Base-by-base conservation (phyloP, 257 asterid genomes). In the Solanum virginianum region DNA sequence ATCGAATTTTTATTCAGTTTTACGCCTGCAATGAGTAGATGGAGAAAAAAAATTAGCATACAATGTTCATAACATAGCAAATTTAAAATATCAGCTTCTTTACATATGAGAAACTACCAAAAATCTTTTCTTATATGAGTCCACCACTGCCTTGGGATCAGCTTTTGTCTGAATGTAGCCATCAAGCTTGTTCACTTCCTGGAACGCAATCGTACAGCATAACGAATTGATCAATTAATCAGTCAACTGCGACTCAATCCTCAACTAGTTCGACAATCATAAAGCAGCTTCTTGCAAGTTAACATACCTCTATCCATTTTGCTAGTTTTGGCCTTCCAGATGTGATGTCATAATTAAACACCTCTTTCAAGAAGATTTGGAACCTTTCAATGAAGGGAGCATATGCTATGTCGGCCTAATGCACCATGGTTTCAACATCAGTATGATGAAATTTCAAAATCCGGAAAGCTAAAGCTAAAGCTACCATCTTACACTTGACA, bases 341-440 rank as follows among this genome's bases (percentile, higher is more conserved):
- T 59, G 93, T 91, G 14, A 93, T 84, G 55, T 94, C 95, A 84
- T 91, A 90, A 59, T 90, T 63, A 36, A 87, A 91, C 62, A 83
- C 89, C 55, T 93, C 87, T 63, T 77, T 81, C 14, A 93, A 56
- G 80, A 89, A 92, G 51, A 89, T 85, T 55, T 90, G 90, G 68
- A 87, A 86, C 94, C 97, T 90, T 85, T 92, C 98, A 45, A 94
- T 81, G 70, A 93, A 91, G 7, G 98, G 94, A 86, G 85, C 92
- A 82, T 85, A 93, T n/a, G 86, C 92, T 57, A 90, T 87, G 70
- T 93, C 98, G 80, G 85, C 92, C 93, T 91, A 77, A 86, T 60
- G 66, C 80, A 65, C 70, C 85, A 53, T 59, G 49, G 80, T 82
- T 77, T 22, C 80, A 55, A 47, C 17, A 8, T 79, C 16, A 79